phyloP scores from a whole-genome alignment of 768 basidiomycete species.

The Leccinum rimulosum region DNA sequence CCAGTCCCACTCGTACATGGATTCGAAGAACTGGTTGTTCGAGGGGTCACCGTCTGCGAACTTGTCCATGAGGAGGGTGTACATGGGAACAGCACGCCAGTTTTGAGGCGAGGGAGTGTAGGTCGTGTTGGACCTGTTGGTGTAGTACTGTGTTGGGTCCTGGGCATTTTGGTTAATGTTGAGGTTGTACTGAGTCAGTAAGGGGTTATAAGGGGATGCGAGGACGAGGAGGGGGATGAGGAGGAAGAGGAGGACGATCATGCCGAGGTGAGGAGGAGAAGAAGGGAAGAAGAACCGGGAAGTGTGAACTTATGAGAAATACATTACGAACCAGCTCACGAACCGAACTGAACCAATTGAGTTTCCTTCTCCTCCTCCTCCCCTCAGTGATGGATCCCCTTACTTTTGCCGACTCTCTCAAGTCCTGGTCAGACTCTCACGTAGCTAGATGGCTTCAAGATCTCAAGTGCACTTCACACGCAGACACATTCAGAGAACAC shows the following conservation, averaged over 20 bases:
- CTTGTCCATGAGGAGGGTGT: conserved; percentile 87
- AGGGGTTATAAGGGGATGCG: conserved; percentile 66
- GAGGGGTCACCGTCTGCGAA: conserved; percentile 90
- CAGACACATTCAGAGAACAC: conserved; percentile 70
- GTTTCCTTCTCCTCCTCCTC: neutral
- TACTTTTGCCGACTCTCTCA: conserved; percentile 61
- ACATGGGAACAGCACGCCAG: conserved; percentile 81
- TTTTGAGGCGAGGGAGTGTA: conserved; percentile 81
- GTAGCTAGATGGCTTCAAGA: conserved; percentile 77
- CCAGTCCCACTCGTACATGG: conserved; percentile 80
- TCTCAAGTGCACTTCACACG: conserved; percentile 69
- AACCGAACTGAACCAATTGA: neutral
- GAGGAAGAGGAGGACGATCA: neutral
- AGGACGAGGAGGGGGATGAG: conserved; percentile 36
- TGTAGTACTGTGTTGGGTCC: conserved; percentile 60
- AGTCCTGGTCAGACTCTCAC: conserved; percentile 69
- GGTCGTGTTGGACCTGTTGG: conserved; percentile 56
- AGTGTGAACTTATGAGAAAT: neutral
- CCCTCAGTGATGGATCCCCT: conserved; percentile 21
- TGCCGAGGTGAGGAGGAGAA: neutral
- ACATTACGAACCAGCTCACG: neutral
- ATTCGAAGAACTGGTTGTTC: conserved; percentile 87
- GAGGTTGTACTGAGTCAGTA: conserved; percentile 72
- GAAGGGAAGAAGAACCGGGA: neutral
- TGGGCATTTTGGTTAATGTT: conserved; percentile 74